Percentiles rank a stretch among this genome's conserved stretches.
phyloP scores from a whole-genome alignment of 257 asterid species.

The Petunia secreta region DNA sequence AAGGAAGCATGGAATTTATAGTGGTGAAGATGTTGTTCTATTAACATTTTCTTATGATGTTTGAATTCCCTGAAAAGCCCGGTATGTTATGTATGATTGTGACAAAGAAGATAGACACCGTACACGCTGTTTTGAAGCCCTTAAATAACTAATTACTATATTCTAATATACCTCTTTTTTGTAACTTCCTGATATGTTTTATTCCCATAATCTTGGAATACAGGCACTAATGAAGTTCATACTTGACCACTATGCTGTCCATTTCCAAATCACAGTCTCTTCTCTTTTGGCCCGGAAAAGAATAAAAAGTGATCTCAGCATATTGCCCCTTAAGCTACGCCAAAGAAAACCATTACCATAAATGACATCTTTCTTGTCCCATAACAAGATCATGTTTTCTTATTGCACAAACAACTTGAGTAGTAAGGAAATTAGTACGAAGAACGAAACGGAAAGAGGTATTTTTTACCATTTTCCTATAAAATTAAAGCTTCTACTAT shows the following conservation, averaged over 20 bases:
- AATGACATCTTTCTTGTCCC: not conserved
- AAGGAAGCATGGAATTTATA: not conserved
- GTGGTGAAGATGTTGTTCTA: not conserved
- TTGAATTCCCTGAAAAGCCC: too few relatives aligned
- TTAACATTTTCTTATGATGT: not conserved
- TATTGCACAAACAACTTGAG: not conserved
- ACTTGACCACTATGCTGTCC: not conserved
- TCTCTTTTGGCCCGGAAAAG: not conserved
- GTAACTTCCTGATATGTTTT: not conserved
- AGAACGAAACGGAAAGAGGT: not conserved
- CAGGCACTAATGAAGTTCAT: not conserved
- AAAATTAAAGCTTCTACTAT: too few relatives aligned
- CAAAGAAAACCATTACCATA: not conserved
- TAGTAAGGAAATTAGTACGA: not conserved
- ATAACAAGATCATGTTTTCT: not conserved
- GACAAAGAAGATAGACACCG: not conserved
- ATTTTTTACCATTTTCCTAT: too few relatives aligned
- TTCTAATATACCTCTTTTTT: not conserved
- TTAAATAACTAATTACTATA: not conserved
- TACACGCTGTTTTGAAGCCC: not conserved
- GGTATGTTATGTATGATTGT: too few relatives aligned
- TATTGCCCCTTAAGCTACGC: not conserved
- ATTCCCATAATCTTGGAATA: not conserved
- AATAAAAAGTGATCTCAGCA: not conserved
- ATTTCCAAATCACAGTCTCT: not conserved